Conservation (phyloP, 306 rosid genomes). For the Quercus engelmannii region DNA sequence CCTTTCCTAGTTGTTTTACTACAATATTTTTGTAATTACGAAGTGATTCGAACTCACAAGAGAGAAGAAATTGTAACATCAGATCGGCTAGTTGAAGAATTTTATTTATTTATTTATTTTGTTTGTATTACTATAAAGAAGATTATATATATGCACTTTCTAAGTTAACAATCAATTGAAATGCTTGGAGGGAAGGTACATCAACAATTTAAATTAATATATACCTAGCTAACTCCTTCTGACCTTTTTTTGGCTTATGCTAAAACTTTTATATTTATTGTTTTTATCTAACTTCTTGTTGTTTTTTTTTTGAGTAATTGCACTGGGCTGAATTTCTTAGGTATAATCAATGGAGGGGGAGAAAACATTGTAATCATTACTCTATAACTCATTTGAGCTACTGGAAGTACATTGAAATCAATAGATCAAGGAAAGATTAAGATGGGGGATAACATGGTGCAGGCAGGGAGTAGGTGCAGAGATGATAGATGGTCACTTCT, state of each 20-base stretch:
- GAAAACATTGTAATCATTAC: background rate
- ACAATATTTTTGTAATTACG: background rate
- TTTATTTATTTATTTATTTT: background rate
- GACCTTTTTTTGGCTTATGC: too few relatives aligned
- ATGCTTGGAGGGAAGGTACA: too few relatives aligned
- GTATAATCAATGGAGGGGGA: background rate
- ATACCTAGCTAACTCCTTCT: too few relatives aligned
- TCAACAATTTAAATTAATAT: too few relatives aligned
- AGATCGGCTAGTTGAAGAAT: background rate
- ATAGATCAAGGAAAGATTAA: background rate
- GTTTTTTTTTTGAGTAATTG: too few relatives aligned
- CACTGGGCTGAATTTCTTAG: too few relatives aligned
- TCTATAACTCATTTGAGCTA: background rate
- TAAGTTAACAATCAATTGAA: too few relatives aligned
- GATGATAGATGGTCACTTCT: slow-evolving; percentile 35
- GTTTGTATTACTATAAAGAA: too few relatives aligned
- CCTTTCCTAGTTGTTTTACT: background rate
- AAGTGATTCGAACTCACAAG: background rate
- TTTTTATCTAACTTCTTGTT: too few relatives aligned
- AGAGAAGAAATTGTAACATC: background rate
- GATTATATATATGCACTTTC: too few relatives aligned
- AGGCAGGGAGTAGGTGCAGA: slow-evolving; percentile 15
- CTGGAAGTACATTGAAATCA: background rate
- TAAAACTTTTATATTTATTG: too few relatives aligned
- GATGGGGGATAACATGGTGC: slow-evolving; percentile 5